A percentile compares a stretch with the other conserved stretches of the same genome.
Conservation (phyloP, 345 rosid genomes). For the Combretum micranthum region DNA sequence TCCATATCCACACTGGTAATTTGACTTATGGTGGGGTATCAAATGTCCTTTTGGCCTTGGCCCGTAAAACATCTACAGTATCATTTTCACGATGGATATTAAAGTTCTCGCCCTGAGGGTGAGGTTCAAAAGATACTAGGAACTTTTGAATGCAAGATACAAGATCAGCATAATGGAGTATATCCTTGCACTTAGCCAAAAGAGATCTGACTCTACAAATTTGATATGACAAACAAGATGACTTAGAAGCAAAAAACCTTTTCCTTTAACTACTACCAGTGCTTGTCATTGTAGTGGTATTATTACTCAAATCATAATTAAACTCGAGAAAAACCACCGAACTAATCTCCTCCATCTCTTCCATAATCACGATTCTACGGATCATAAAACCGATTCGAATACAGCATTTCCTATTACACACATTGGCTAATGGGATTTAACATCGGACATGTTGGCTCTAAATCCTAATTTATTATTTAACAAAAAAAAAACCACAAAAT, state of each 20-base stretch:
- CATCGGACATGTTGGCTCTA: too few species aligned
- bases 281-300: constrained; percentile 1
- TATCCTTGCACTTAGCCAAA: constrained; percentile 41
- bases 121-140: constrained; percentile 18
- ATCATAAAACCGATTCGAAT: constrained; percentile 58
- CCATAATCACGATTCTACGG: constrained; percentile 41
- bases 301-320: background rate
- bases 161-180: constrained; percentile 57
- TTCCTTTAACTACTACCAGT: constrained; percentile 52
- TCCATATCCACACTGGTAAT: too few species aligned
- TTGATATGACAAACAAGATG: constrained; percentile 13
- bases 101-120: too few species aligned
- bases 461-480: too few species aligned
- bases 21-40: too few species aligned
- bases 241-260: constrained; percentile 59
- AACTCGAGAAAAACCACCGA: background rate
- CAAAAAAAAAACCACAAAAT: too few species aligned
- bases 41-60: too few species aligned
- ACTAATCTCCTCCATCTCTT: constrained; percentile 21
- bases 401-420: too few species aligned
- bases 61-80: too few species aligned
- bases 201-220: constrained; percentile 33
- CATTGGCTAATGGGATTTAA: too few species aligned
- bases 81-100: too few species aligned
- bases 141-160: constrained; percentile 36